Percentiles rank a stretch among this genome's conserved stretches.
phyloP scores from a whole-genome alignment of 176 grass and related monocot species.

The Triticum urartu region DNA sequence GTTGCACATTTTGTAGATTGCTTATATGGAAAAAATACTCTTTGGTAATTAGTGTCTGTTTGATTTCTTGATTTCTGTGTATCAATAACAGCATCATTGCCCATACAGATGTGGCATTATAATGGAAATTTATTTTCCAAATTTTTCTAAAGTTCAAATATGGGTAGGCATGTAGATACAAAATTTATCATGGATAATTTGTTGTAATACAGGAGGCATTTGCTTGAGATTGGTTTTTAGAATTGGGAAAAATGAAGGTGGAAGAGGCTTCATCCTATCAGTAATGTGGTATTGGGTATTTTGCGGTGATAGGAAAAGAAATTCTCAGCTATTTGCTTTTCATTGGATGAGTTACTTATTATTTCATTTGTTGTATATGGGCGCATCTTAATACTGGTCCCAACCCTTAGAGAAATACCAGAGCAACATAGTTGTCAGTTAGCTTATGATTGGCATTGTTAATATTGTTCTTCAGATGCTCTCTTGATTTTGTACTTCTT shows the following conservation, averaged over 20 bases:
- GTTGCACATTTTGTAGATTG: not conserved
- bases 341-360: not conserved
- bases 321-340: not conserved
- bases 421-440: not conserved
- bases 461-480: not conserved
- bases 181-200: not conserved
- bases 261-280: not conserved
- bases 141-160: not conserved
- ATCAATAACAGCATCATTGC: not conserved
- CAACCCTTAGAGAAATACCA: not conserved
- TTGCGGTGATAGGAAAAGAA: not conserved
- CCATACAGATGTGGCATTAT: not conserved
- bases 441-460: not conserved
- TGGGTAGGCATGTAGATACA: not conserved
- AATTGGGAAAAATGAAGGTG: not conserved
- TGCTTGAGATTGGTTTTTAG: not conserved
- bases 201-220: not conserved
- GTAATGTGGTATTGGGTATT: not conserved
- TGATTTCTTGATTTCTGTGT: not conserved
- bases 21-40: not conserved
- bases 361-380: not conserved
- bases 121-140: not conserved
- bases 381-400: not conserved
- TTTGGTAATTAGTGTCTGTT: not conserved
- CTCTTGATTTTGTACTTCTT: conserved; percentile 3